These are phyloP conservation scores for Entomortierella parvispora DNA, from an alignment of 192 early-diverging fungal species.

Conservation along the genomic window DNA sequence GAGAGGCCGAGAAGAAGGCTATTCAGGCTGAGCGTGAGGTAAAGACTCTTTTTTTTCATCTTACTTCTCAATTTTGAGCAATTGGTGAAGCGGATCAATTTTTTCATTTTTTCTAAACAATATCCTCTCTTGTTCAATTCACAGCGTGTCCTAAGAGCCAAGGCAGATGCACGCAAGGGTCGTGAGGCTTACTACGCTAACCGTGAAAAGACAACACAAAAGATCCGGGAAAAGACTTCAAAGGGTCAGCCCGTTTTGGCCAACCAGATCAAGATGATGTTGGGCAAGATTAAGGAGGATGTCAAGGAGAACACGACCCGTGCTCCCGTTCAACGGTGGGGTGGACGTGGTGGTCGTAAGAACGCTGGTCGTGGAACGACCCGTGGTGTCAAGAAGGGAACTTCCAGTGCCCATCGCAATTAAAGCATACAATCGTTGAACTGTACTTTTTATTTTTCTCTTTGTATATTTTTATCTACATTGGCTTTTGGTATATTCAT, in stretches of 20 bases:
- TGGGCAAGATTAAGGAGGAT: conserved; percentile 49
- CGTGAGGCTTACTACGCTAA: conserved; percentile 50
- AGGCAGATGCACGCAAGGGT: conserved; percentile 45
- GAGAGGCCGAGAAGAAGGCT: conserved; percentile 51
- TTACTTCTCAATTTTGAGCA: not conserved
- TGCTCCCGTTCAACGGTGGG: conserved; percentile 37
- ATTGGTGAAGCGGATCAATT: conserved; percentile 8
- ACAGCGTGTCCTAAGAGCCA: conserved; percentile 40
- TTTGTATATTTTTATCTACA: too few relatives aligned
- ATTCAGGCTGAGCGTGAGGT: conserved; percentile 48
- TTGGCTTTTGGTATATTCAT: too few relatives aligned
- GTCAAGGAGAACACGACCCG: conserved; percentile 45
- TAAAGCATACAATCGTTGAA: too few relatives aligned
- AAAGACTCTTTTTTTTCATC: not conserved
- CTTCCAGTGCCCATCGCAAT: conserved; percentile 26
- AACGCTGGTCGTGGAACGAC: conserved; percentile 27
- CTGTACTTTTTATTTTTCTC: too few relatives aligned
- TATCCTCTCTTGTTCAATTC: not conserved
- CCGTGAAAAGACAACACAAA: conserved; percentile 38
- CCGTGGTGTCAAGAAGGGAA: conserved; percentile 37
- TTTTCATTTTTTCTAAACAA: not conserved
- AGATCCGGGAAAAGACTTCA: conserved; percentile 38
- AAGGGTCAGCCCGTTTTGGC: conserved; percentile 40
- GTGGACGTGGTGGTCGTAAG: conserved; percentile 43
- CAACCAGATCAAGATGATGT: conserved; percentile 54